phyloP scores from a whole-genome alignment of 352 stramenopile species.

The Pythium insidiosum region DNA sequence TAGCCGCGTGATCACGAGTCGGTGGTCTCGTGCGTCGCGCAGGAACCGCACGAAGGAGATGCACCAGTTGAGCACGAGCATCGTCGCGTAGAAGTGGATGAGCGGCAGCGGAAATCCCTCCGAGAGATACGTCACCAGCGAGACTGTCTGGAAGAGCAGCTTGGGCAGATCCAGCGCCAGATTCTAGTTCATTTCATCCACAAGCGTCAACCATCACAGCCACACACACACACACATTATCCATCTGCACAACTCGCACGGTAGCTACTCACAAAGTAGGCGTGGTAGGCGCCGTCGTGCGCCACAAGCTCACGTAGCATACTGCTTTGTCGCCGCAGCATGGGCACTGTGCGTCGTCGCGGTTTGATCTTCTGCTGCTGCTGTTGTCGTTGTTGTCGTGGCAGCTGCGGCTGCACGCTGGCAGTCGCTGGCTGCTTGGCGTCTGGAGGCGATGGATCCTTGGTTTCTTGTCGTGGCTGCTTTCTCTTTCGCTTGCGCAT shows the following conservation, averaged over 20 bases:
- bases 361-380: too few relatives aligned
- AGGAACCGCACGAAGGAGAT: slow-evolving; percentile 24
- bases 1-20: slow-evolving; percentile 9
- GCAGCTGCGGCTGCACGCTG: too few relatives aligned
- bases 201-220: too few relatives aligned
- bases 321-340: background rate
- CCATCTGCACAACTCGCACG: background rate
- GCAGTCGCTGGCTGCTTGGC: too few relatives aligned
- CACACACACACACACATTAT: too few relatives aligned
- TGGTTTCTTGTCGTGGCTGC: too few relatives aligned
- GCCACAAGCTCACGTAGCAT: slow-evolving; percentile 1
- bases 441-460: too few relatives aligned
- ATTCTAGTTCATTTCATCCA: slow-evolving; percentile 2
- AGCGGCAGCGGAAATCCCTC: slow-evolving; percentile 19
- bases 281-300: slow-evolving; percentile 6
- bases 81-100: slow-evolving; percentile 13
- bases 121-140: slow-evolving; percentile 10
- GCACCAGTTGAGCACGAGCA: slow-evolving; percentile 15
- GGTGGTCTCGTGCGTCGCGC: slow-evolving; percentile 3
- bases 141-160: slow-evolving; percentile 13
- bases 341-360: too few relatives aligned
- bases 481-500: too few relatives aligned
- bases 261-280: slow-evolving; percentile 7
- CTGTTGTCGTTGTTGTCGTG: too few relatives aligned
- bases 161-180: slow-evolving; percentile 17